phyloP scores from a whole-genome alignment of 805 yeast species.

The Zygotorulaspora danielsina region DNA sequence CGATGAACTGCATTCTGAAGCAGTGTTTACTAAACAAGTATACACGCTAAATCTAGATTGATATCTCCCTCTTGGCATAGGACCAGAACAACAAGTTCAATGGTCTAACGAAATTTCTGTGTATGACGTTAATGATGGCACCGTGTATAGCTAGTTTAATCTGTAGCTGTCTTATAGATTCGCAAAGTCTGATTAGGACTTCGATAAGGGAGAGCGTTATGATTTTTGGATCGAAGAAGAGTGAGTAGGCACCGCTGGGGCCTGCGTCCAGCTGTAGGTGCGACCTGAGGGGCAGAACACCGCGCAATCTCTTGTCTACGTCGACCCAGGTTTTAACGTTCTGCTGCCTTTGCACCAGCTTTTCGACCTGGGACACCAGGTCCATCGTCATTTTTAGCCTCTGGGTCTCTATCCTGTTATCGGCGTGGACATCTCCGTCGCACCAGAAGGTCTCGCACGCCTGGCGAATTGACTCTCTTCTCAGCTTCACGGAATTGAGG shows the following conservation, averaged over 20 bases:
- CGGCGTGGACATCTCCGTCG: not conserved
- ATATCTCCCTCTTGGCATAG: conserved; percentile 3
- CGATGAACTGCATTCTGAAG: no score
- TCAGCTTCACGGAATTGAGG: conserved; percentile 15
- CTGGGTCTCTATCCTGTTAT: conserved; percentile 4
- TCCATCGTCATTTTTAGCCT: conserved; percentile 1
- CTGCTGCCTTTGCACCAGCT: not conserved
- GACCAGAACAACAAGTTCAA: conserved; percentile 9
- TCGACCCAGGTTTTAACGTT: conserved; percentile 1
- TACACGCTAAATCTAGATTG: not conserved
- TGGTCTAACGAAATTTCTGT: conserved; percentile 9
- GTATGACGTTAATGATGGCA: conserved; percentile 6
- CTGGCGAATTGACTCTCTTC: conserved; percentile 9
- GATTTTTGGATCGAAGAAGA: conserved; percentile 5
- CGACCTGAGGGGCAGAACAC: not conserved
- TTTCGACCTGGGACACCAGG: not conserved
- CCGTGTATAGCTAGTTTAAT: conserved; percentile 3
- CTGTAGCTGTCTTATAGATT: conserved; percentile 1
- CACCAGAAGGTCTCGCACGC: conserved; percentile 14
- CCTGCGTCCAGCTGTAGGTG: not conserved
- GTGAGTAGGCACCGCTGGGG: not conserved
- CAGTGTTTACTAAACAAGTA: no score
- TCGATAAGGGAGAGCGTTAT: conserved; percentile 5
- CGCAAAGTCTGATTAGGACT: conserved; percentile 7
- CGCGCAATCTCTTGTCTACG: not conserved